Evolutionary conservation across 2,329 filamentous ascomycete species (phyloP).

Genomic region (Alternaria gaisen): DNA sequence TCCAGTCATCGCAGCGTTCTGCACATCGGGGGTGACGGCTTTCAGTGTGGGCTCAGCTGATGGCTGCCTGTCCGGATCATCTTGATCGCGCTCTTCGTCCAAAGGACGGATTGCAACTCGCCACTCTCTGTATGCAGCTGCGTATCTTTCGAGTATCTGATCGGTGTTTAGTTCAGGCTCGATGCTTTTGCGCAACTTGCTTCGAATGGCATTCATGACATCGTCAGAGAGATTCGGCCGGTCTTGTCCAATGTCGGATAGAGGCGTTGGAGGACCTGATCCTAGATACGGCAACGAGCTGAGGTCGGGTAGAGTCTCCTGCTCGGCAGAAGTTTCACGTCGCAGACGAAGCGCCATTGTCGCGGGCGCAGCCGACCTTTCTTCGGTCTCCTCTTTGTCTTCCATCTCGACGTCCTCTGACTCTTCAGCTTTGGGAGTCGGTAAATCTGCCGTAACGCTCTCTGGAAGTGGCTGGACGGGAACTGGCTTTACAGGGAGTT

Average conservation of each 20-base stretch:
- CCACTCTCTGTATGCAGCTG: slow-evolving; percentile 53
- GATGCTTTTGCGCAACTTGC: slow-evolving; percentile 43
- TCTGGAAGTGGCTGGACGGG: slow-evolving; percentile 25
- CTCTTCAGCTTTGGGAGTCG: slow-evolving; percentile 50
- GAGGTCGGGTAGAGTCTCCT: slow-evolving; percentile 53
- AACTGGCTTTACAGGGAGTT: slow-evolving; percentile 9
- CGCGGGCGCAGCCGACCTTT: slow-evolving; percentile 42
- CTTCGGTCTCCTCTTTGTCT: slow-evolving; percentile 26
- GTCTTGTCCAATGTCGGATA: slow-evolving; percentile 55
- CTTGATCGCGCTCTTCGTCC: slow-evolving; percentile 53
- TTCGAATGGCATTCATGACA: slow-evolving; percentile 49
- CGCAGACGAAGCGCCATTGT: slow-evolving; percentile 44
- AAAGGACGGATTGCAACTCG: slow-evolving; percentile 51
- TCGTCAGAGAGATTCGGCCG: slow-evolving; percentile 47
- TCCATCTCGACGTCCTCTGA: slow-evolving; percentile 43
- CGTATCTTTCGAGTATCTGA: slow-evolving; percentile 49
- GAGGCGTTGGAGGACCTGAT: slow-evolving; percentile 54
- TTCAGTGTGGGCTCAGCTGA: slow-evolving; percentile 48
- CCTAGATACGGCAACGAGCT: slow-evolving; percentile 57
- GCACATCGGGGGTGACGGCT: slow-evolving; percentile 58
- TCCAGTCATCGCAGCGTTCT: slow-evolving; percentile 39
- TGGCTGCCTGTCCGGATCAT: slow-evolving; percentile 47
- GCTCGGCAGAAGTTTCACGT: slow-evolving; percentile 41
- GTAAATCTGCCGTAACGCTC: slow-evolving; percentile 35
- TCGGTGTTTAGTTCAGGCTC: slow-evolving; percentile 41